Evolutionary conservation across 495 filamentous ascomycete genomes (phyloP).

Genomic region (Aspergillus egyptiacus): DNA sequence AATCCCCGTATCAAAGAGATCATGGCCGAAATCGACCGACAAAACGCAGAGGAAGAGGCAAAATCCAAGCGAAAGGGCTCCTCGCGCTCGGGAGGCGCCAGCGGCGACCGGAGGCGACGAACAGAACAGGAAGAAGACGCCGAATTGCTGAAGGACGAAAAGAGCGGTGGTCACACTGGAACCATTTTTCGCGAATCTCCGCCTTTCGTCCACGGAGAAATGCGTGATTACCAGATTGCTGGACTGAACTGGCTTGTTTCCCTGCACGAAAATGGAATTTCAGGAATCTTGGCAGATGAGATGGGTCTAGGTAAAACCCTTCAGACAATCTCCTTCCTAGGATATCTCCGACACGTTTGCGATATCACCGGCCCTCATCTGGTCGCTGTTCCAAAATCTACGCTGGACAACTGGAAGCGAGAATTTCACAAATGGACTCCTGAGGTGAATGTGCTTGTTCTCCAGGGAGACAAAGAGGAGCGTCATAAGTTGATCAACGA

Average conservation of each 20-base stretch:
- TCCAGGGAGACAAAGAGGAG: conserved; percentile 95
- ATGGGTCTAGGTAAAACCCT: conserved; percentile 96
- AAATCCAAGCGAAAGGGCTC: conserved; percentile 68
- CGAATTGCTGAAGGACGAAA: conserved; percentile 87
- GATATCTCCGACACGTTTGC: conserved; percentile 85
- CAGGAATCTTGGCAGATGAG: conserved; percentile 94
- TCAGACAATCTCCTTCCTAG: conserved; percentile 86
- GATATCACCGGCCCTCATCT: conserved; percentile 91
- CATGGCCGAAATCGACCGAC: conserved; percentile 86
- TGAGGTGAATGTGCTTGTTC: conserved; percentile 86
- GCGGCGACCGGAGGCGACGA: conserved; percentile 68
- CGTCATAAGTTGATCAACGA: conserved; percentile 84
- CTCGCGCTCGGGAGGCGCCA: conserved; percentile 77
- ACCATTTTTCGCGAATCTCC: conserved; percentile 93
- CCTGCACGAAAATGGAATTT: conserved; percentile 97
- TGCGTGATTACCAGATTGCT: conserved; percentile 94
- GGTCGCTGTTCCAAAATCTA: conserved; percentile 92
- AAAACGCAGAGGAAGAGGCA: conserved; percentile 69
- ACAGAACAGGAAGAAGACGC: conserved; percentile 98
- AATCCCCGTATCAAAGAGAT: conserved; percentile 87
- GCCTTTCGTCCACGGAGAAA: conserved; percentile 72
- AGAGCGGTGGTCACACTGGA: conserved; percentile 73
- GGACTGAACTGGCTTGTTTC: conserved; percentile 98
- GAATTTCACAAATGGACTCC: conserved; percentile 94
- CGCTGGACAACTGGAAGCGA: conserved; percentile 95